Conservation (phyloP, 2,329 filamentous ascomycete genomes). For the Annulohypoxylon truncatum region DNA sequence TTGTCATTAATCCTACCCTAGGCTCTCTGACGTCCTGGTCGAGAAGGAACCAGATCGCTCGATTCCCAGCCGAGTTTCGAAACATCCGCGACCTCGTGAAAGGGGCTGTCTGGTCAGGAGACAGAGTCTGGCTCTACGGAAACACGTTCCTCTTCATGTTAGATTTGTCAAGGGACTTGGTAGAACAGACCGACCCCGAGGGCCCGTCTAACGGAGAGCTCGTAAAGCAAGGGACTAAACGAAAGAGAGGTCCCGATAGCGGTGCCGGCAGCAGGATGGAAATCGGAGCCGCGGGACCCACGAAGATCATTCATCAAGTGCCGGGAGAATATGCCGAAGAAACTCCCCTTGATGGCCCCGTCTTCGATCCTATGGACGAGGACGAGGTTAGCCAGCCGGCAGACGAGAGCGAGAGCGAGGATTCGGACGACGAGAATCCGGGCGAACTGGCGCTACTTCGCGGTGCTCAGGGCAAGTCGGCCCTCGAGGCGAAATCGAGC, state of each 20-base stretch:
- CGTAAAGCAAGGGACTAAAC: constrained; percentile 58
- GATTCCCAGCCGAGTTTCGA: constrained; percentile 79
- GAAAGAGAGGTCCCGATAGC: constrained; percentile 63
- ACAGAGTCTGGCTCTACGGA: constrained; percentile 88
- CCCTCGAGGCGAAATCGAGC: constrained; percentile 37
- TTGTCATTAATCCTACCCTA: constrained; percentile 81
- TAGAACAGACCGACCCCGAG: constrained; percentile 49
- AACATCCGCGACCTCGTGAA: constrained; percentile 83
- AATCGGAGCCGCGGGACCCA: constrained; percentile 52
- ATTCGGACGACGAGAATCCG: constrained; percentile 51
- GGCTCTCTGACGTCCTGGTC: constrained; percentile 88
- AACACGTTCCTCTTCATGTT: constrained; percentile 92
- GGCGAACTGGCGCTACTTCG: constrained; percentile 50
- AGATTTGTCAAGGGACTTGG: constrained; percentile 79
- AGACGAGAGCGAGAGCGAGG: constrained; percentile 50
- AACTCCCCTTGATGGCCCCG: constrained; percentile 43
- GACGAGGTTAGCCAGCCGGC: constrained; percentile 46
- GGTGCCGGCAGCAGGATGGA: constrained; percentile 67
- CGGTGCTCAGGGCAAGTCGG: constrained; percentile 45
- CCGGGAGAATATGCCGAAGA: constrained; percentile 43
- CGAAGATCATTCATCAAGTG: constrained; percentile 44
- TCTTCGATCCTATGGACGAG: constrained; percentile 47
- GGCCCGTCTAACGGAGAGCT: constrained; percentile 47
- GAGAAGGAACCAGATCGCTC: constrained; percentile 79
- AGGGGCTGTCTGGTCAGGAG: constrained; percentile 84